Conservation (phyloP, 2,329 filamentous ascomycete species). For the Coleophoma cylindrospora region DNA sequence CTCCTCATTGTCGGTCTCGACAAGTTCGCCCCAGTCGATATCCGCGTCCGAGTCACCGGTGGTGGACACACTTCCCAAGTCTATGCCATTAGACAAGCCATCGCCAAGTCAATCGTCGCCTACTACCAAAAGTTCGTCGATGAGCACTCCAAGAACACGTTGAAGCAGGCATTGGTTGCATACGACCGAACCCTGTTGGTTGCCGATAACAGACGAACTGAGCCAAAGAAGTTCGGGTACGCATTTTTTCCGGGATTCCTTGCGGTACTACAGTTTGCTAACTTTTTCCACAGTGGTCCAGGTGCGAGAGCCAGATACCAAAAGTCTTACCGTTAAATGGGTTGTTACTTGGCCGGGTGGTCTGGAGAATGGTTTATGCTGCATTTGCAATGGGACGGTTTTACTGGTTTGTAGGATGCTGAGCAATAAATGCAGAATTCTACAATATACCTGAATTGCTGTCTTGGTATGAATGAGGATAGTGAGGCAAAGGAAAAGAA, state of each 20-base stretch:
- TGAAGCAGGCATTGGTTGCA: slow-evolving; percentile 94
- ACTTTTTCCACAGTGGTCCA: slow-evolving; percentile 64
- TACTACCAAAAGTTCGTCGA: slow-evolving; percentile 99
- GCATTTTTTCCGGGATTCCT: slow-evolving; percentile 19
- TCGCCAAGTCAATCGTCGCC: slow-evolving; percentile 93
- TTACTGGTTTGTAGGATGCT: slow-evolving; percentile 26
- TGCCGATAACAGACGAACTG: slow-evolving; percentile 97
- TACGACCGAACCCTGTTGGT: slow-evolving; percentile 98
- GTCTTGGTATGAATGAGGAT: too few relatives aligned
- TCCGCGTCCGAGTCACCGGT: slow-evolving; percentile 91
- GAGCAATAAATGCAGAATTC: slow-evolving; percentile 27
- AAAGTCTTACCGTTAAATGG: slow-evolving; percentile 94
- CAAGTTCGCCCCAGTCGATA: slow-evolving; percentile 96
- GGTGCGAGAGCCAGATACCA: slow-evolving; percentile 97
- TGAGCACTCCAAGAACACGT: slow-evolving; percentile 99
- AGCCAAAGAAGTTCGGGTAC: slow-evolving; percentile 86
- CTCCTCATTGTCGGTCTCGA: slow-evolving; percentile 94
- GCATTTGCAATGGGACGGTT: slow-evolving; percentile 30
- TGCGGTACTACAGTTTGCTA: slow-evolving; percentile 8
- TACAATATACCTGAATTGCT: slow-evolving; percentile 13
- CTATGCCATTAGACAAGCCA: slow-evolving; percentile 98
- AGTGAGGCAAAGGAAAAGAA: too few relatives aligned
- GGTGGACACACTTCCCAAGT: slow-evolving; percentile 97
- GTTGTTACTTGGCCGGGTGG: slow-evolving; percentile 16
- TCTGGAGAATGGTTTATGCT: slow-evolving; percentile 25